Percentiles rank a stretch among this genome's conserved stretches.
These are phyloP conservation scores for Nicotiana attenuata DNA, from an alignment of 257 asterid species.

Conservation along the genomic window DNA sequence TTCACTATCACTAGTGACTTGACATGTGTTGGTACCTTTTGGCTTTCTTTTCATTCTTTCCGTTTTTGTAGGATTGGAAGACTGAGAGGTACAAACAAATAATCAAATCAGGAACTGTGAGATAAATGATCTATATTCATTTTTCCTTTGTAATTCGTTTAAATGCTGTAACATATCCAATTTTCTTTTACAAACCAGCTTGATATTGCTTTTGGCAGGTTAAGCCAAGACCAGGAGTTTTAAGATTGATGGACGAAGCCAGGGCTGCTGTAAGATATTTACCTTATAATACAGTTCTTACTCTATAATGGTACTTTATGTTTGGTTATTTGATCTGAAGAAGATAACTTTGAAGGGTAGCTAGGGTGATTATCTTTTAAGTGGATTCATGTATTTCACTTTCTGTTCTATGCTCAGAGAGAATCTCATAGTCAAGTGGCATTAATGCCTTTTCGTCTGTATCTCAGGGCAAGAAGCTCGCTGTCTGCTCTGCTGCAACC, in stretches of 20 bases:
- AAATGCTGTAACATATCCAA: background rate
- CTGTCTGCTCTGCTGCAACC: constrained; percentile 98
- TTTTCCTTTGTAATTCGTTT: background rate
- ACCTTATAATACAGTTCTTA: background rate
- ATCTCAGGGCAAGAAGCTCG: constrained; percentile 70
- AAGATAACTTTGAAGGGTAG: background rate
- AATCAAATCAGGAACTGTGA: constrained; percentile 87
- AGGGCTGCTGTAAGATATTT: constrained; percentile 78
- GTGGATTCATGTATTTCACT: background rate
- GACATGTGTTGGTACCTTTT: background rate
- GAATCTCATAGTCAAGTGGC: background rate
- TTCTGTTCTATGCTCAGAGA: background rate
- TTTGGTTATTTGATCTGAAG: background rate
- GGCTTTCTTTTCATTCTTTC: background rate
- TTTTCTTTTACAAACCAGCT: constrained; percentile 1
- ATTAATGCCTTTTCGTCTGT: constrained; percentile 8
- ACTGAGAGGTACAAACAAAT: constrained; percentile 95
- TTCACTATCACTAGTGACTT: background rate
- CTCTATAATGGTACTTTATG: constrained; percentile 13
- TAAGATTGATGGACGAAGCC: constrained; percentile 96
- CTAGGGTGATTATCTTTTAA: background rate
- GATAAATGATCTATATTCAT: constrained; percentile 14
- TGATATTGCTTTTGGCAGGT: constrained; percentile 50
- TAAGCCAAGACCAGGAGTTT: constrained; percentile 90
- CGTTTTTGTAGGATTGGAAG: constrained; percentile 81